Conservation (phyloP, 2,329 filamentous ascomycete species). For the Beauveria pseudobassiana region DNA sequence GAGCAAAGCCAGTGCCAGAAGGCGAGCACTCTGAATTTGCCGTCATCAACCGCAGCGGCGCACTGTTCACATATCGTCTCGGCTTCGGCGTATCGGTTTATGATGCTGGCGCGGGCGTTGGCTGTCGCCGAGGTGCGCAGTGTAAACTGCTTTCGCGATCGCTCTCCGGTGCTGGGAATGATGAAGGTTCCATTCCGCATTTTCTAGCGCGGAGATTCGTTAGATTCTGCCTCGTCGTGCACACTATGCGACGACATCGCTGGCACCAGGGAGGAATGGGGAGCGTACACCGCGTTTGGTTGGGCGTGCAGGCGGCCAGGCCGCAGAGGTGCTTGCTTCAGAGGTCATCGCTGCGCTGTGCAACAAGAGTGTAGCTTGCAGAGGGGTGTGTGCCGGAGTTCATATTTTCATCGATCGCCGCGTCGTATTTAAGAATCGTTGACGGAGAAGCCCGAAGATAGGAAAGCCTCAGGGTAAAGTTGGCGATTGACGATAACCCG, state of each 20-base stretch:
- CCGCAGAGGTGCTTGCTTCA: conserved; percentile 5
- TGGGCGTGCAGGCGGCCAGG: conserved; percentile 9
- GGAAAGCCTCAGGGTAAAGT: neutral
- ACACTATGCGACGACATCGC: neutral
- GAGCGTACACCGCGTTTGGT: conserved; percentile 8
- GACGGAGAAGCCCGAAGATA: neutral
- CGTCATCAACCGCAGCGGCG: conserved; percentile 7
- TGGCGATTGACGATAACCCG: neutral
- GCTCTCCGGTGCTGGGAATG: conserved; percentile 77
- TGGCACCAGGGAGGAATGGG: neutral
- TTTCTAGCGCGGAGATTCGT: conserved; percentile 41
- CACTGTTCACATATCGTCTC: conserved; percentile 14
- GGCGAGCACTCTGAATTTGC: conserved; percentile 29
- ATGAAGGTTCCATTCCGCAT: conserved; percentile 82
- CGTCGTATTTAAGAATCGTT: neutral
- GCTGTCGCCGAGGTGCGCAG: conserved; percentile 47
- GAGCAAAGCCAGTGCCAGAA: conserved; percentile 58
- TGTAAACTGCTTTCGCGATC: conserved; percentile 71
- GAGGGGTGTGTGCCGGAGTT: neutral
- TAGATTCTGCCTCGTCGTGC: neutral
- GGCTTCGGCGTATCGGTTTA: conserved; percentile 11
- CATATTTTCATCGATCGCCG: neutral
- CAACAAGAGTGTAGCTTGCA: neutral
- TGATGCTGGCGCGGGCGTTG: conserved; percentile 20
- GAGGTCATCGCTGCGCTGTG: conserved; percentile 2